Conservation (phyloP, 495 filamentous ascomycete genomes). For the Chaetomium fimeti region DNA sequence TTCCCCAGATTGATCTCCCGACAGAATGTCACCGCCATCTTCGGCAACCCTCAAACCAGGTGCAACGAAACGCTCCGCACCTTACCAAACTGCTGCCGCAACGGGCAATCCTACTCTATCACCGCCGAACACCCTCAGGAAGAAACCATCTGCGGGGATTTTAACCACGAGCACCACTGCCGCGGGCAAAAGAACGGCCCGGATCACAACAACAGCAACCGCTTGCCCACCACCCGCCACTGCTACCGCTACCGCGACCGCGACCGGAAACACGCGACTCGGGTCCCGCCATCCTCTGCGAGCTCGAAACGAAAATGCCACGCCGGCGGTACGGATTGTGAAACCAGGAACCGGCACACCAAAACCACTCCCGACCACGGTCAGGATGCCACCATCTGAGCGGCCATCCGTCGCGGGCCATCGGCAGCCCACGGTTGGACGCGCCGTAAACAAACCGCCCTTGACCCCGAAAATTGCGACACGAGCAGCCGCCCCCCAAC, state of each 20-base stretch:
- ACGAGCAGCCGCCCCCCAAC: slow-evolving; percentile 30
- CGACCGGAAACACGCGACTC: slow-evolving; percentile 1
- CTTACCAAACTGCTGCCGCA: slow-evolving; percentile 3
- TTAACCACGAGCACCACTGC: slow-evolving; percentile 34
- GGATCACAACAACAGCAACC: slow-evolving; percentile 32
- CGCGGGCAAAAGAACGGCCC: slow-evolving; percentile 30
- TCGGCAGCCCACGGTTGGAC: slow-evolving; percentile 43
- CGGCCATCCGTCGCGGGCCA: slow-evolving; percentile 27
- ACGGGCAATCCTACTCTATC: slow-evolving; percentile 9
- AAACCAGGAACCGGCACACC: slow-evolving; percentile 37
- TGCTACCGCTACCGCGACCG: slow-evolving; percentile 12
- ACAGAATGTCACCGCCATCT: slow-evolving; percentile 20
- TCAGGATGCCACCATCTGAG: slow-evolving; percentile 37
- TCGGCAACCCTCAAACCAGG: not conserved
- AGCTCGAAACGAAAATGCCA: slow-evolving; percentile 46
- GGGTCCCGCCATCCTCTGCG: slow-evolving; percentile 34
- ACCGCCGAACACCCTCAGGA: slow-evolving; percentile 17
- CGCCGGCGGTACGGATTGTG: slow-evolving; percentile 32
- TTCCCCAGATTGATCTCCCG: slow-evolving; percentile 1
- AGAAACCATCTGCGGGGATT: slow-evolving; percentile 35
- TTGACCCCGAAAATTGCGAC: slow-evolving; percentile 49
- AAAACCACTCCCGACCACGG: slow-evolving; percentile 33
- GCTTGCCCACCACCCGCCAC: slow-evolving; percentile 17
- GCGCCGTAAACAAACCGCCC: slow-evolving; percentile 42
- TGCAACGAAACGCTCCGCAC: slow-evolving; percentile 13